Evolutionary conservation across 768 basidiomycete genomes (phyloP), one percentile per base, ranked within the genome.

Genomic region (Panus rudis): DNA sequence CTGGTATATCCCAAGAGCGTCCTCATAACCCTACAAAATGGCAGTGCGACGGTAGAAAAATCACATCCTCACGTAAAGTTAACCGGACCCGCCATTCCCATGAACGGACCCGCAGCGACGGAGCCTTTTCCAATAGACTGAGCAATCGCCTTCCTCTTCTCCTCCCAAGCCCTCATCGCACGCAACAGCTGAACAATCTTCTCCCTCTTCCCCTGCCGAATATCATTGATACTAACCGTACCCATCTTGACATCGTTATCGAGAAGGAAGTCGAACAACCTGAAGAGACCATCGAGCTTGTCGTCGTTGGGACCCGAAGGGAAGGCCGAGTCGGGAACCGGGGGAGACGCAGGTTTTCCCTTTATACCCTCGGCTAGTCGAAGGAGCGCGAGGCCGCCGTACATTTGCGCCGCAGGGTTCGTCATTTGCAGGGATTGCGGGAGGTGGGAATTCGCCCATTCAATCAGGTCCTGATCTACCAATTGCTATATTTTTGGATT

Each of bases 231-330:
- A 53, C 87, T 92, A 24, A 97, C 84, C 48, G 81, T 78, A 7
- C 87, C 92, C 71, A 94, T 88, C 65, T 85, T 84, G 45, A 93
- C 81, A 38, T 92, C 92, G 47, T 91, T 89, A 54, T 93, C 91
- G 37, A 97, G 73, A 43, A 96, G 64, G 63, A 90, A 92, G 63
- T 97, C 93, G 64, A 96, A 94, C 43, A 94, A 66, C 44, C 77
- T 72, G 68, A 94, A 92, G 22, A 94, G 68, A 13, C 92, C 90
- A 21, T 91, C 88, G 12, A 94, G 67, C 51, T 84, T 87, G 51
- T 93, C 84, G 56, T 92, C 84, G 48, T 71, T 69, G 11, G 73
- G 63, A 30, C 73, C 75, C 7, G 67, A 59, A 3, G 84, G 84
- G 69, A 94, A 96, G 0, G 82, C 81, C 2, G 80, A 76, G 53